Evolutionary conservation across 2,329 filamentous ascomycete species (phyloP).

Genomic region (Calonectria hongkongensis): DNA sequence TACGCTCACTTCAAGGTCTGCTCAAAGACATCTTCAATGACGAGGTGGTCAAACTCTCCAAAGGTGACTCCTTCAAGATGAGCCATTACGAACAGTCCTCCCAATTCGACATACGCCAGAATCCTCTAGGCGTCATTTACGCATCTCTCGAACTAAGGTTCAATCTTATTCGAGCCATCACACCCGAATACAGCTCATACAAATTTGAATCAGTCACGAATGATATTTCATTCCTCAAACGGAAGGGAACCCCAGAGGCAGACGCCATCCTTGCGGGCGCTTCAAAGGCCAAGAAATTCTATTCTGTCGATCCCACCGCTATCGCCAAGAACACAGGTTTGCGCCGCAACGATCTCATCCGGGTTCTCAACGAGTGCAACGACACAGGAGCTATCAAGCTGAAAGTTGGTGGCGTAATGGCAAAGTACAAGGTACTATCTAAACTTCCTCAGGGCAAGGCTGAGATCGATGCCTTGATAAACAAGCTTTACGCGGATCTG

Average conservation of each 20-base stretch:
- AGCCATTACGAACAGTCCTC: slow-evolving; percentile 66
- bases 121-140: slow-evolving; percentile 72
- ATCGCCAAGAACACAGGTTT: slow-evolving; percentile 59
- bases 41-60: slow-evolving; percentile 45
- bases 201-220: slow-evolving; percentile 64
- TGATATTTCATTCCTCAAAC: slow-evolving; percentile 57
- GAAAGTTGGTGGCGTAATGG: slow-evolving; percentile 70
- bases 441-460: slow-evolving; percentile 64
- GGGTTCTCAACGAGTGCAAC: slow-evolving; percentile 73
- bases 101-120: slow-evolving; percentile 72
- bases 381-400: slow-evolving; percentile 70
- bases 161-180: slow-evolving; percentile 73
- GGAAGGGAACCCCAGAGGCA: slow-evolving; percentile 64
- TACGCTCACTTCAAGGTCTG: slow-evolving; percentile 66
- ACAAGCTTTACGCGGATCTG: slow-evolving; percentile 70
- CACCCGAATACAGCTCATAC: slow-evolving; percentile 74
- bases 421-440: slow-evolving; percentile 71
- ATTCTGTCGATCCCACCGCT: slow-evolving; percentile 69
- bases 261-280: slow-evolving; percentile 65
- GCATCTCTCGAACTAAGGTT: slow-evolving; percentile 77
- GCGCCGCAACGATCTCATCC: slow-evolving; percentile 68
- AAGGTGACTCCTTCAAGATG: slow-evolving; percentile 59
- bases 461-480: slow-evolving; percentile 66
- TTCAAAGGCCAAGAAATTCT: slow-evolving; percentile 64
- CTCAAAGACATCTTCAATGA: slow-evolving; percentile 71